Percentiles rank a stretch among this genome's conserved stretches.
Conservation (phyloP, 2,329 filamentous ascomycete genomes). For the Exophiala xenobiotica region DNA sequence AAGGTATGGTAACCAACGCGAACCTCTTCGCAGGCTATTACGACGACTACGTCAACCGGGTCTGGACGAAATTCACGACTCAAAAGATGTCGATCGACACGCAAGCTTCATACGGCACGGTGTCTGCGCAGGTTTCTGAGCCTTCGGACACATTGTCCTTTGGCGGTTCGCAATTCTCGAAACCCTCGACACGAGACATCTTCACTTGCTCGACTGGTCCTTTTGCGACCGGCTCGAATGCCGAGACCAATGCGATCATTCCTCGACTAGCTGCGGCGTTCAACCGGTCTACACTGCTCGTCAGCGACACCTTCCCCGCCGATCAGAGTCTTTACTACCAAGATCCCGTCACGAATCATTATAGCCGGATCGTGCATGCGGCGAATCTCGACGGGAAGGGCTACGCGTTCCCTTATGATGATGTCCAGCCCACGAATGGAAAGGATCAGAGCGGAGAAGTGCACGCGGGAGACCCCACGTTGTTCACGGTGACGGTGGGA, state of each 20-base stretch:
- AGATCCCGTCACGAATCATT: conserved; percentile 62
- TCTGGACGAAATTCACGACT: conserved; percentile 50
- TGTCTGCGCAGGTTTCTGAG: conserved; percentile 52
- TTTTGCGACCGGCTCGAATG: conserved; percentile 49
- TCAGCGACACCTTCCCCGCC: conserved; percentile 49
- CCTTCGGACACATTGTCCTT: conserved; percentile 45
- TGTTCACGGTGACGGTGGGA: conserved; percentile 59
- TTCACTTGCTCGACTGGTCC: conserved; percentile 65
- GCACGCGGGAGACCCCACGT: conserved; percentile 55
- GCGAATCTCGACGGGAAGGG: conserved; percentile 59
- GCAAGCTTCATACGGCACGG: conserved; percentile 58
- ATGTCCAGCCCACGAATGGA: conserved; percentile 58
- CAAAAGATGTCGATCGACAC: conserved; percentile 61
- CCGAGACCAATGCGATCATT: conserved; percentile 61
- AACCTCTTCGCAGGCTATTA: conserved; percentile 53
- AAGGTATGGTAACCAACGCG: conserved; percentile 42
- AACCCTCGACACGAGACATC: conserved; percentile 62
- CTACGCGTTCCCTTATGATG: conserved; percentile 72
- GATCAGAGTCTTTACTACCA: conserved; percentile 55
- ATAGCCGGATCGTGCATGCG: conserved; percentile 63
- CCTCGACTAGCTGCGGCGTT: conserved; percentile 74
- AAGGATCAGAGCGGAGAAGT: conserved; percentile 64
- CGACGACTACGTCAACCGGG: conserved; percentile 52
- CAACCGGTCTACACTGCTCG: conserved; percentile 68
- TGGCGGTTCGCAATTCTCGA: conserved; percentile 50